Conservation (phyloP, 805 yeast genomes). For the Sugiyamaella mastotermitis region DNA sequence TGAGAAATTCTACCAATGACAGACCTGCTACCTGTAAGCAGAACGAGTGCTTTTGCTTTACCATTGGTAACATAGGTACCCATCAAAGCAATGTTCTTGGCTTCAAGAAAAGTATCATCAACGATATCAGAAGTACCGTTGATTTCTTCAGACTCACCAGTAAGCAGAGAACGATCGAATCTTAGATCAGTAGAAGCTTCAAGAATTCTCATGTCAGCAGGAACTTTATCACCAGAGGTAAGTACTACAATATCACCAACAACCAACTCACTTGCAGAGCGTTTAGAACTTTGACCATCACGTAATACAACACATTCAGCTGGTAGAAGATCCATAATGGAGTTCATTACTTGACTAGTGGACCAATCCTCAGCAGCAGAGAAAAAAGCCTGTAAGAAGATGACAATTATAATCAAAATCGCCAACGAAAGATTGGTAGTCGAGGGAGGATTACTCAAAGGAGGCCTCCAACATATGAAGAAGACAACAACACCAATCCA, state of each 20-base stretch:
- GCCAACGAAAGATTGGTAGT: constrained; percentile 40
- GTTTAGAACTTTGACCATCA: constrained; percentile 25
- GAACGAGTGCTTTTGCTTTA: constrained; percentile 39
- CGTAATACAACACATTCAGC: constrained; percentile 29
- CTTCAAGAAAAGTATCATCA: constrained; percentile 33
- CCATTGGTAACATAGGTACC: constrained; percentile 42
- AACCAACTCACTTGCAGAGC: constrained; percentile 33
- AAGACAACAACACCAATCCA: constrained; percentile 39
- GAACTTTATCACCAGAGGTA: constrained; percentile 36
- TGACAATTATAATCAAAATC: constrained; percentile 35
- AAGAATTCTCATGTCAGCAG: constrained; percentile 43
- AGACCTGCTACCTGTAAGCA: constrained; percentile 40
- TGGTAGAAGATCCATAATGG: constrained; percentile 41
- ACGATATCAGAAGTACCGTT: constrained; percentile 8
- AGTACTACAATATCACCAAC: constrained; percentile 42
- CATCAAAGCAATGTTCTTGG: constrained; percentile 40
- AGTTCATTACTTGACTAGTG: constrained; percentile 42
- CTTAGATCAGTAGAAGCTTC: constrained; percentile 34
- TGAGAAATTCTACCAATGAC: constrained; percentile 44
- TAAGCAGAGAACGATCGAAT: constrained; percentile 42
- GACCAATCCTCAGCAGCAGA: constrained; percentile 45
- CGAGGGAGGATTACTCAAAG: constrained; percentile 40
- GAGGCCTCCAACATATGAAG: constrained; percentile 39
- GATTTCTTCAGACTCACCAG: constrained; percentile 44
- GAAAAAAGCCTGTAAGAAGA: constrained; percentile 38